These are phyloP conservation scores for Mycena venus DNA, from an alignment of 768 basidiomycete genomes.

Conservation along the genomic window DNA sequence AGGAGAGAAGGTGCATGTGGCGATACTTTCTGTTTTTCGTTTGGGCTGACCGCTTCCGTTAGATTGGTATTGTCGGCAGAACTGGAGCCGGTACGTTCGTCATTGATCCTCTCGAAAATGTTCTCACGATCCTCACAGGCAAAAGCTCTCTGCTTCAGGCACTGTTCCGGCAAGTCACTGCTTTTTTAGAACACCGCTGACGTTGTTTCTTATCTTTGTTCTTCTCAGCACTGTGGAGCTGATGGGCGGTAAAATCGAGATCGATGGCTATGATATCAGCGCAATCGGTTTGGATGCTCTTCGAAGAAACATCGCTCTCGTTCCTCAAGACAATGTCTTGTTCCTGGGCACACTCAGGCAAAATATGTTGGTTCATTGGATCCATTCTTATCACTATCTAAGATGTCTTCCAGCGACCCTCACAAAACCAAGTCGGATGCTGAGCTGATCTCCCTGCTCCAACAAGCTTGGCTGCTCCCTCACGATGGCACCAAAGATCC, in stretches of 20 bases:
- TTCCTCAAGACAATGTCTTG: slow-evolving; percentile 74
- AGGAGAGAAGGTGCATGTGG: slow-evolving; percentile 69
- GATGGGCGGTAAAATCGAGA: slow-evolving; percentile 66
- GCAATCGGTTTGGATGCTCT: slow-evolving; percentile 68
- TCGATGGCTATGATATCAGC: slow-evolving; percentile 68
- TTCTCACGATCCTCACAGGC: slow-evolving; percentile 41
- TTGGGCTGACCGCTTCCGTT: not conserved
- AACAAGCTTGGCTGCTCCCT: slow-evolving; percentile 71
- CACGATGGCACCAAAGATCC: slow-evolving; percentile 58
- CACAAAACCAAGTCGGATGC: slow-evolving; percentile 67
- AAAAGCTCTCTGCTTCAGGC: slow-evolving; percentile 73
- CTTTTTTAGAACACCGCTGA: slow-evolving; percentile 1
- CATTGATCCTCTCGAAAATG: slow-evolving; percentile 21
- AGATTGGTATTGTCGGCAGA: slow-evolving; percentile 64
- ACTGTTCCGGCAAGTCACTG: slow-evolving; percentile 58
- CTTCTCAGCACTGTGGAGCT: slow-evolving; percentile 69
- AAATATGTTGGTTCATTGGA: slow-evolving; percentile 50
- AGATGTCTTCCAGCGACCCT: slow-evolving; percentile 59
- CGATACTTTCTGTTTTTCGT: slow-evolving; percentile 12
- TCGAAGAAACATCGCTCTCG: slow-evolving; percentile 68
- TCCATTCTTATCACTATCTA: slow-evolving; percentile 3
- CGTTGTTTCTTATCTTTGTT: not conserved
- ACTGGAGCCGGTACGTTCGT: slow-evolving; percentile 46
- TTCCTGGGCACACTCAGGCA: slow-evolving; percentile 64
- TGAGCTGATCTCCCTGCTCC: slow-evolving; percentile 71